These are phyloP conservation scores for Penicillium canariense DNA, from an alignment of 495 filamentous ascomycete genomes.

Conservation along the genomic window DNA sequence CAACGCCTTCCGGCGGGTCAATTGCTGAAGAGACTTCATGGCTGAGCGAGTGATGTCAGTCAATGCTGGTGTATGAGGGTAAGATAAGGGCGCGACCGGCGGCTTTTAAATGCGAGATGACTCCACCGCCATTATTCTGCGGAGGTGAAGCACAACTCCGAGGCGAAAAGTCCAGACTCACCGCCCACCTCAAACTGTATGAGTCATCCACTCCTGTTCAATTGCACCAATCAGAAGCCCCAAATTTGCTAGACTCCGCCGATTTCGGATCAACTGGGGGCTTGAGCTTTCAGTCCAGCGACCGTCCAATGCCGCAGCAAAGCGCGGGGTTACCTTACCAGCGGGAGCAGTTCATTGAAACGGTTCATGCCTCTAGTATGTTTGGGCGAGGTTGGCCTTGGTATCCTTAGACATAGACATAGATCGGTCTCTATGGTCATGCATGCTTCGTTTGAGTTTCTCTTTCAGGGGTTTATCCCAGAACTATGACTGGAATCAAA, in stretches of 20 bases:
- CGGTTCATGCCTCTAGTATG: background rate
- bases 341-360: background rate
- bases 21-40: constrained; percentile 45
- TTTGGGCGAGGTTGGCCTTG: too few species aligned
- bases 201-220: constrained; percentile 2
- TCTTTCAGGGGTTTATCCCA: too few species aligned
- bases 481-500: too few species aligned
- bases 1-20: constrained; percentile 38
- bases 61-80: background rate
- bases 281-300: background rate
- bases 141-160: constrained; percentile 37
- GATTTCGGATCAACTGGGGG: constrained; percentile 20
- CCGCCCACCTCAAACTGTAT: constrained; percentile 15
- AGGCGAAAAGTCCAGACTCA: constrained; percentile 12
- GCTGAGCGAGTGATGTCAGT: constrained; percentile 13
- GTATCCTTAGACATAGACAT: too few species aligned
- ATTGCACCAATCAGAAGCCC: constrained; percentile 13
- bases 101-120: constrained; percentile 28
- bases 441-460: too few species aligned
- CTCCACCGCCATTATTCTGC: constrained; percentile 24
- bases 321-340: constrained; percentile 16
- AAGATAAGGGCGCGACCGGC: constrained; percentile 12
- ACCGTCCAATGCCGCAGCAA: constrained; percentile 8
- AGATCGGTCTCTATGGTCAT: too few species aligned
- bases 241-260: constrained; percentile 12